Evolutionary conservation across 2,329 filamentous ascomycete species (phyloP).

Genomic region (Neofusicoccum laricinum): DNA sequence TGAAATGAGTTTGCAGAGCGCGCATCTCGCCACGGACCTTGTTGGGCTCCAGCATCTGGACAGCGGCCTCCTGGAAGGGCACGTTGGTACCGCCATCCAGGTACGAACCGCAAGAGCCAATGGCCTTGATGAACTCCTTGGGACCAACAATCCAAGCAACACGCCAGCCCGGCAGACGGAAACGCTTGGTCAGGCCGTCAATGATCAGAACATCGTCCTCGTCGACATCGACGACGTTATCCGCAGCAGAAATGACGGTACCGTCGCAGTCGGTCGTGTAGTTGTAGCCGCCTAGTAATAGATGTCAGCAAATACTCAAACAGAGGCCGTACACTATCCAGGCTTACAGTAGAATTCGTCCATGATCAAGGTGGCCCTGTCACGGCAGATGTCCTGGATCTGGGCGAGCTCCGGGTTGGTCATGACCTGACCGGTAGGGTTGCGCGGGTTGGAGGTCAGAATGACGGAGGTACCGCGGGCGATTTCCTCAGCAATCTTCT

Average conservation of each 20-base stretch:
- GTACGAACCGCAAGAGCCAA: slow-evolving; percentile 89
- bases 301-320: too few species aligned
- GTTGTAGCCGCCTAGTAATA: slow-evolving; percentile 66
- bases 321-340: too few species aligned
- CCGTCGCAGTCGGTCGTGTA: slow-evolving; percentile 92
- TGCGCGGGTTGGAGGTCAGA: slow-evolving; percentile 90
- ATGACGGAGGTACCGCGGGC: slow-evolving; percentile 76
- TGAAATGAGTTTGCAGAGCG: slow-evolving; percentile 85
- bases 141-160: slow-evolving; percentile 95
- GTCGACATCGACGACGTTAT: slow-evolving; percentile 87
- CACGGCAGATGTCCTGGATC: slow-evolving; percentile 90
- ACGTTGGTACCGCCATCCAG: slow-evolving; percentile 93
- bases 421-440: slow-evolving; percentile 87
- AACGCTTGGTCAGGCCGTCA: slow-evolving; percentile 93
- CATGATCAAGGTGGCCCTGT: slow-evolving; percentile 85
- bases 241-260: slow-evolving; percentile 80
- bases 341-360: slow-evolving; percentile 79
- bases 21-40: slow-evolving; percentile 83
- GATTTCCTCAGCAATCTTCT: slow-evolving; percentile 91
- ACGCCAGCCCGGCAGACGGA: slow-evolving; percentile 92
- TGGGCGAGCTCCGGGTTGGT: slow-evolving; percentile 79
- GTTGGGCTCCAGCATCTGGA: slow-evolving; percentile 85
- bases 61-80: slow-evolving; percentile 90
- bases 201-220: slow-evolving; percentile 81
- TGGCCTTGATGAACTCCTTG: slow-evolving; percentile 93